Percentiles rank a stretch among this genome's conserved stretches.
These are phyloP conservation scores for Calocera viscosa DNA, from an alignment of 768 basidiomycete species.

Conservation along the genomic window DNA sequence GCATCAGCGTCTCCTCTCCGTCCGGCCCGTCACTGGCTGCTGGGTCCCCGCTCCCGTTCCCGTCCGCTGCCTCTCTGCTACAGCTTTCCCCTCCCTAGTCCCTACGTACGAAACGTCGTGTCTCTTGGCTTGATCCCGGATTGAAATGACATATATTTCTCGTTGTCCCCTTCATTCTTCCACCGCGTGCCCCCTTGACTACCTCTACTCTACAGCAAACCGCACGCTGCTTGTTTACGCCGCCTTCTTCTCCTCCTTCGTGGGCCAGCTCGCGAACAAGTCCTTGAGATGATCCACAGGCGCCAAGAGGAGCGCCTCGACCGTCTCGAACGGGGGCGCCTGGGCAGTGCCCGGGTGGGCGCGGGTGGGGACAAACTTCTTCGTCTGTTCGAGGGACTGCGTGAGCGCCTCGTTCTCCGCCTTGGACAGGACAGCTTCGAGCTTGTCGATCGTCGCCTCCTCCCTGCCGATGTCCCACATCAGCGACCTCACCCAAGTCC, in stretches of 20 bases:
- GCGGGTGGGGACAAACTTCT: constrained; percentile 50
- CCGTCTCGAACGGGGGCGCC: constrained; percentile 48
- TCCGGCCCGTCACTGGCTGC: not conserved
- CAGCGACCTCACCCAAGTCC: not conserved
- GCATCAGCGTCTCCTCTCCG: not conserved
- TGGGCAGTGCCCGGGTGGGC: constrained; percentile 43
- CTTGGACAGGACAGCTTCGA: constrained; percentile 34
- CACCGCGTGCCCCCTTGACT: too few species aligned
- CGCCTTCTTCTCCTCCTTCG: constrained; percentile 37
- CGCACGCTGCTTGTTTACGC: too few species aligned
- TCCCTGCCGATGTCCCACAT: not conserved
- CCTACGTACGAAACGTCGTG: not conserved
- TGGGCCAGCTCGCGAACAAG: constrained; percentile 43
- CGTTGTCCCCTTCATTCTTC: too few species aligned
- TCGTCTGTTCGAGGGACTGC: constrained; percentile 49
- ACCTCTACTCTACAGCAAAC: too few species aligned
- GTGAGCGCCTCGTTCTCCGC: constrained; percentile 43
- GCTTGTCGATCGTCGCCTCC: constrained; percentile 26
- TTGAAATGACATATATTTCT: not conserved
- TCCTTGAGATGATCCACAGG: constrained; percentile 52
- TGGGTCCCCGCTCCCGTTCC: not conserved
- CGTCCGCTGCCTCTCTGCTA: not conserved
- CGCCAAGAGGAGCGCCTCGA: constrained; percentile 40
- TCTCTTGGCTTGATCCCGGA: constrained; percentile 2
- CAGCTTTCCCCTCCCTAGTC: not conserved